Evolutionary conservation across 2,329 filamentous ascomycete species (phyloP).

Genomic region (Apiospora aurea): DNA sequence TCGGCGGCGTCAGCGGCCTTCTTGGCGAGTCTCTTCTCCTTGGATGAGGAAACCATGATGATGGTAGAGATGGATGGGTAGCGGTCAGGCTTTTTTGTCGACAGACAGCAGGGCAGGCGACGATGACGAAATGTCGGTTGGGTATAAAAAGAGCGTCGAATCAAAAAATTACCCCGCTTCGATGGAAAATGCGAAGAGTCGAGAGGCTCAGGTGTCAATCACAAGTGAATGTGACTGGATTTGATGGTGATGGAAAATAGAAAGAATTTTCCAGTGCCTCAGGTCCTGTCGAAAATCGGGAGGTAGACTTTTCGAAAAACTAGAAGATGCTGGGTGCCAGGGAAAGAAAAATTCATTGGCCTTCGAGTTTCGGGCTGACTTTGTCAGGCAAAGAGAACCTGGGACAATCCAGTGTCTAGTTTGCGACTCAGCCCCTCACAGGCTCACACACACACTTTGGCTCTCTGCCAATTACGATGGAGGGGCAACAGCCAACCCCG

Average conservation of each 20-base stretch:
- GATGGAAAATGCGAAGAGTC: conserved; percentile 8
- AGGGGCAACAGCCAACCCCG: not conserved
- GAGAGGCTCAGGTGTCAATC: conserved; percentile 19
- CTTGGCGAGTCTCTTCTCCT: conserved; percentile 76
- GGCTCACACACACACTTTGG: conserved; percentile 9
- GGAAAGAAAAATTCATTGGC: conserved; percentile 17
- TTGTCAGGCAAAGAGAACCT: conserved; percentile 1
- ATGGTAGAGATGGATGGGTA: conserved; percentile 16
- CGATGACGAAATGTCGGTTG: conserved; percentile 21
- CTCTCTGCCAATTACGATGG: conserved; percentile 15
- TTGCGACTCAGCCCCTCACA: conserved; percentile 21
- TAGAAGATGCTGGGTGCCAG: conserved; percentile 19
- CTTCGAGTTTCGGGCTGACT: conserved; percentile 15
- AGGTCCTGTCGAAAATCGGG: conserved; percentile 21
- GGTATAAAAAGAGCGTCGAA: conserved; percentile 23
- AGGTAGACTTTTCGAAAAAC: conserved; percentile 19
- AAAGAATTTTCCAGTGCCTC: not conserved
- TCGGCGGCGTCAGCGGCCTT: conserved; percentile 74
- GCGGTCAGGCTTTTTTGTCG: conserved; percentile 6
- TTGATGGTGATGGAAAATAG: conserved; percentile 5
- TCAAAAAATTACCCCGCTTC: conserved; percentile 23
- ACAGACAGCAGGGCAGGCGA: not conserved
- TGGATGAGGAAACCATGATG: conserved; percentile 73
- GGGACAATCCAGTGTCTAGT: conserved; percentile 7
- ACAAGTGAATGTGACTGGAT: conserved; percentile 24